A percentile compares a stretch with the other conserved stretches of the same genome.
phyloP scores from a whole-genome alignment of 2,329 filamentous ascomycete genomes.

The Cladosporium velox region DNA sequence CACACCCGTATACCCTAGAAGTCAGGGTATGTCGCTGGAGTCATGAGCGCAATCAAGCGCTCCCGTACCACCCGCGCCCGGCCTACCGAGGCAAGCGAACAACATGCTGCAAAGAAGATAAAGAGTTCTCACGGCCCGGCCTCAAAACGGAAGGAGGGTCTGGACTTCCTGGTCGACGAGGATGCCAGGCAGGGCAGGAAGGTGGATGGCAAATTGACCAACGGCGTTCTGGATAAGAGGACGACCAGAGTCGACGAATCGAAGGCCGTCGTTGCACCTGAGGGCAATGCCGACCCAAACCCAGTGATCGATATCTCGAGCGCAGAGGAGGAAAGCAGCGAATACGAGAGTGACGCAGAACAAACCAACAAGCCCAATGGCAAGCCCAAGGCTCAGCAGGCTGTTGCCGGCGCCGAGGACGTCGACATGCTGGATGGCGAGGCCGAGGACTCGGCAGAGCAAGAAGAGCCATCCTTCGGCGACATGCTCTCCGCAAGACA shows the following conservation, averaged over 20 bases:
- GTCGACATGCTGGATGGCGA: slow-evolving; percentile 35
- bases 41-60: slow-evolving; percentile 41
- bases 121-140: slow-evolving; percentile 39
- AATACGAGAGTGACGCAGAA: slow-evolving; percentile 28
- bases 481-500: slow-evolving; percentile 74
- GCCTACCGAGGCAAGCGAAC: slow-evolving; percentile 29
- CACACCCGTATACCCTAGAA: slow-evolving; percentile 9
- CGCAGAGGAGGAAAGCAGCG: slow-evolving; percentile 41
- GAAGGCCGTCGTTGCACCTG: slow-evolving; percentile 52
- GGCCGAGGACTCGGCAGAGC: slow-evolving; percentile 36
- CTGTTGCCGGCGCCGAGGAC: slow-evolving; percentile 24
- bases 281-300: slow-evolving; percentile 45
- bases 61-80: slow-evolving; percentile 33
- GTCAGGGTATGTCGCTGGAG: slow-evolving; percentile 30
- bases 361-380: slow-evolving; percentile 19
- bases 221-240: slow-evolving; percentile 53
- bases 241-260: slow-evolving; percentile 60
- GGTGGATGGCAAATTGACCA: slow-evolving; percentile 51
- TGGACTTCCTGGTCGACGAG: slow-evolving; percentile 40
- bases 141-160: slow-evolving; percentile 27
- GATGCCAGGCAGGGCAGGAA: slow-evolving; percentile 39
- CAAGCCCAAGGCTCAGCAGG: slow-evolving; percentile 33
- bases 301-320: slow-evolving; percentile 53
- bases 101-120: slow-evolving; percentile 32
- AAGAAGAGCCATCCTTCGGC: slow-evolving; percentile 71